These are phyloP conservation scores for Crithidia bombi DNA, from an alignment of 208 protist genomes.

Conservation along the genomic window DNA sequence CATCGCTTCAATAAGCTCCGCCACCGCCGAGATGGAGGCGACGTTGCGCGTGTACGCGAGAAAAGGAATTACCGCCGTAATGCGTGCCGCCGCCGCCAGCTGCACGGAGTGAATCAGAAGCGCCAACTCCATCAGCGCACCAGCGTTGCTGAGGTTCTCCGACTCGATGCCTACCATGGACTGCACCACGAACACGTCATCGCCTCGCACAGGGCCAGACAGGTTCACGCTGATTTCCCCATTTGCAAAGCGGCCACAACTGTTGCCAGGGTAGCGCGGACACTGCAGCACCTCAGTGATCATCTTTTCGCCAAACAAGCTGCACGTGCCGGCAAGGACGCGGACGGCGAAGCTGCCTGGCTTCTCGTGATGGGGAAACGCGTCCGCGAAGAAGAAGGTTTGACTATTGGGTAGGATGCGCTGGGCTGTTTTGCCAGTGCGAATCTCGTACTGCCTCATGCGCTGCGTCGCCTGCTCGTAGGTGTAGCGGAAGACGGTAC, in stretches of 20 bases:
- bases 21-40: conserved; percentile 89
- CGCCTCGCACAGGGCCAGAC: conserved; percentile 88
- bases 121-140: conserved; percentile 91
- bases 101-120: conserved; percentile 87
- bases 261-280: conserved; percentile 43
- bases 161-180: conserved; percentile 77
- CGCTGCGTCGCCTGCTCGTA: conserved; percentile 62
- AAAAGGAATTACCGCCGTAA: conserved; percentile 95
- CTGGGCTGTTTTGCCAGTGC: conserved; percentile 50
- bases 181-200: conserved; percentile 96
- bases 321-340: conserved; percentile 71
- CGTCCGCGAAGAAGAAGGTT: conserved; percentile 82
- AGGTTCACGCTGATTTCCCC: conserved; percentile 88
- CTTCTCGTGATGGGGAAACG: conserved; percentile 63
- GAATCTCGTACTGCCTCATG: conserved; percentile 55
- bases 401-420: conserved; percentile 77
- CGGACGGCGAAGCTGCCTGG: conserved; percentile 70
- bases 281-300: conserved; percentile 82
- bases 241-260: conserved; percentile 81
- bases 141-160: conserved; percentile 88
- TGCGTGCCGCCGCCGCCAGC: conserved; percentile 78
- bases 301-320: conserved; percentile 74
- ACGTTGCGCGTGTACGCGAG: conserved; percentile 93
- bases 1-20: conserved; percentile 90
- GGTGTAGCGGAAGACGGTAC: conserved; percentile 68